Conservation (phyloP, 2,329 filamentous ascomycete species). For the Capronia americana region DNA sequence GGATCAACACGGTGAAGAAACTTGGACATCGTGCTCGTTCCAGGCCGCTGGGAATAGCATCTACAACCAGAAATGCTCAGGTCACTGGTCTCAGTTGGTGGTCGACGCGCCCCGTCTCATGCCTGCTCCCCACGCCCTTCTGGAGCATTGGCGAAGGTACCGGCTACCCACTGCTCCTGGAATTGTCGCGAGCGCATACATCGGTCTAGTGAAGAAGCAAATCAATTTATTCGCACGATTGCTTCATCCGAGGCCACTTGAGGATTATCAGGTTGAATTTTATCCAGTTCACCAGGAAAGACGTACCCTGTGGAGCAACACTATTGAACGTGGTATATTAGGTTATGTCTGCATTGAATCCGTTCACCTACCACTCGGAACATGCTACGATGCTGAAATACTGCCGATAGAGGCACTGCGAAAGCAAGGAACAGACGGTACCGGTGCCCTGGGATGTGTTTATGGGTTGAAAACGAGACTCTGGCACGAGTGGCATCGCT, state of each 20-base stretch:
- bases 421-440: slow-evolving; percentile 7
- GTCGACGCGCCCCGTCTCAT: slow-evolving; percentile 65
- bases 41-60: slow-evolving; percentile 61
- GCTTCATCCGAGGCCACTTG: slow-evolving; percentile 56
- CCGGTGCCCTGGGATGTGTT: not conserved
- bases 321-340: slow-evolving; percentile 67
- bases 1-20: not conserved
- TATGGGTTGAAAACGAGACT: slow-evolving; percentile 15
- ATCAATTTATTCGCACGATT: slow-evolving; percentile 69
- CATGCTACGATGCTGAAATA: slow-evolving; percentile 29
- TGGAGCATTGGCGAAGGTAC: slow-evolving; percentile 61
- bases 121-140: slow-evolving; percentile 67
- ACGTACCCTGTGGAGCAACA: slow-evolving; percentile 44
- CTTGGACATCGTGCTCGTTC: not conserved
- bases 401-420: slow-evolving; percentile 13
- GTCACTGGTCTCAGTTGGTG: slow-evolving; percentile 64
- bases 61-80: slow-evolving; percentile 64
- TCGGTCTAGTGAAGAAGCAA: slow-evolving; percentile 60
- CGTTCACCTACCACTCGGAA: slow-evolving; percentile 30
- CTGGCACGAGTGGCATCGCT: slow-evolving; percentile 26
- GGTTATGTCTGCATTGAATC: slow-evolving; percentile 52
- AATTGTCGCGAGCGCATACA: slow-evolving; percentile 65
- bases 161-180: slow-evolving; percentile 63
- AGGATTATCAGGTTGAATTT: slow-evolving; percentile 50
- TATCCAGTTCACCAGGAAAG: slow-evolving; percentile 46